These are phyloP conservation scores for Austroboletus niveus DNA, from an alignment of 1,284 basidiomycete genomes.

Conservation along the genomic window DNA sequence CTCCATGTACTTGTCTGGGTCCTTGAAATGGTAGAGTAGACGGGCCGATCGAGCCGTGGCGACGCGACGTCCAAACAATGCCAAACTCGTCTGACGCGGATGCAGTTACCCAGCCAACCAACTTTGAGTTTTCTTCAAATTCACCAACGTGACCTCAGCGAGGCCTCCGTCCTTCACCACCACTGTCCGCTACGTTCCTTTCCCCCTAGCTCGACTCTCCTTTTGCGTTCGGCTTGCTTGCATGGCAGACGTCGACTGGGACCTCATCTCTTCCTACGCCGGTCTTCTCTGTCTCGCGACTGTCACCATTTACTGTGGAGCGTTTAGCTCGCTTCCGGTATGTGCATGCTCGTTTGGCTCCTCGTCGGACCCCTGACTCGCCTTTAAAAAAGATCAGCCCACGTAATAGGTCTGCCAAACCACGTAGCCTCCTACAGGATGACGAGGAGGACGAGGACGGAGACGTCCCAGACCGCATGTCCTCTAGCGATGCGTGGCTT, in stretches of 20 bases:
- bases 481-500: conserved; percentile 68
- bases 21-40: too few species aligned
- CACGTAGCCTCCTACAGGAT: conserved; percentile 18
- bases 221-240: neutral
- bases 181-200: neutral
- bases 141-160: neutral
- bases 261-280: conserved; percentile 61
- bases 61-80: conserved; percentile 10
- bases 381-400: conserved; percentile 11
- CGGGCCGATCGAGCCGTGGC: too few species aligned
- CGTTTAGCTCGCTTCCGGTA: conserved; percentile 66
- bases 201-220: neutral
- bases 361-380: neutral
- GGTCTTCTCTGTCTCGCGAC: conserved; percentile 64
- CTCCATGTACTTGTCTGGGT: too few species aligned
- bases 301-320: conserved; percentile 62
- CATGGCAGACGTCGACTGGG: conserved; percentile 45
- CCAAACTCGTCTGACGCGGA: conserved; percentile 12
- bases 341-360: conserved; percentile 22
- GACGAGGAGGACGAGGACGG: conserved; percentile 42
- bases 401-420: neutral
- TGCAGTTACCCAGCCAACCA: neutral
- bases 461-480: conserved; percentile 55
- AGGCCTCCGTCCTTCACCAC: neutral
- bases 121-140: neutral